Evolutionary conservation across 2,329 filamentous ascomycete genomes (phyloP).

Genomic region (Lachnellula arida): DNA sequence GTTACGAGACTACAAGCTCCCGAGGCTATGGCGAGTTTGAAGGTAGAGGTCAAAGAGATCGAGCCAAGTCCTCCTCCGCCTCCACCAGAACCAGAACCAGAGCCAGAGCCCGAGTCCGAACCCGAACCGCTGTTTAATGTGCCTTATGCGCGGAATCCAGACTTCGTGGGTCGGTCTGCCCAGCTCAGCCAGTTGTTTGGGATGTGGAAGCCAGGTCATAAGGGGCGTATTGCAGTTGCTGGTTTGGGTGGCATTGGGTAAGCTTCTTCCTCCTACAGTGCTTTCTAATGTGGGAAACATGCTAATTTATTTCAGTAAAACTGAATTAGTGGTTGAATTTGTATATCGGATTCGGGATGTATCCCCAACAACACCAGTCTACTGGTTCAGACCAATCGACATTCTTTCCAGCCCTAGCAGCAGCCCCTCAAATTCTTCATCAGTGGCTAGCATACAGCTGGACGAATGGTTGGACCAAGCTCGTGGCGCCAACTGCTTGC

Average conservation of each 20-base stretch:
- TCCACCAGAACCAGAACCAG: not conserved
- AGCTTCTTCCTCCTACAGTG: not conserved
- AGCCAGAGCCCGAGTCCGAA: not conserved
- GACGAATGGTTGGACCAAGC: slow-evolving; percentile 15
- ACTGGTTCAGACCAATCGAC: slow-evolving; percentile 20
- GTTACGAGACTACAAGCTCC: slow-evolving; percentile 1
- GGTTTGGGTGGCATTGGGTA: slow-evolving; percentile 27
- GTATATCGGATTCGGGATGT: slow-evolving; percentile 20
- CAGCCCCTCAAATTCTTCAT: not conserved
- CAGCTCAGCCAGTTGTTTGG: slow-evolving; percentile 18
- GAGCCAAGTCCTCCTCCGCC: slow-evolving; percentile 3
- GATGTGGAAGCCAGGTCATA: slow-evolving; percentile 23
- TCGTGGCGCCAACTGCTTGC: slow-evolving; percentile 8
- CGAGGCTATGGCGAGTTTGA: not conserved
- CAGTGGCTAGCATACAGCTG: slow-evolving; percentile 6
- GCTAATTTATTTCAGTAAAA: slow-evolving; percentile 15
- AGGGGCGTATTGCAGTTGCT: slow-evolving; percentile 20
- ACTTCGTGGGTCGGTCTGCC: slow-evolving; percentile 21
- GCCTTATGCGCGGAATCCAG: slow-evolving; percentile 17
- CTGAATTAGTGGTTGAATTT: slow-evolving; percentile 23
- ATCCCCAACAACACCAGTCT: slow-evolving; percentile 21
- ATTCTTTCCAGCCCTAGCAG: slow-evolving; percentile 4
- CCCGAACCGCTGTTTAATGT: slow-evolving; percentile 15
- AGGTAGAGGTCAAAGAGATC: not conserved
- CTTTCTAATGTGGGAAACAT: not conserved